Percentiles rank a stretch among this genome's conserved stretches.
Evolutionary conservation across 305 asterid species (phyloP).

Genomic region (Rubia tinctorum): DNA sequence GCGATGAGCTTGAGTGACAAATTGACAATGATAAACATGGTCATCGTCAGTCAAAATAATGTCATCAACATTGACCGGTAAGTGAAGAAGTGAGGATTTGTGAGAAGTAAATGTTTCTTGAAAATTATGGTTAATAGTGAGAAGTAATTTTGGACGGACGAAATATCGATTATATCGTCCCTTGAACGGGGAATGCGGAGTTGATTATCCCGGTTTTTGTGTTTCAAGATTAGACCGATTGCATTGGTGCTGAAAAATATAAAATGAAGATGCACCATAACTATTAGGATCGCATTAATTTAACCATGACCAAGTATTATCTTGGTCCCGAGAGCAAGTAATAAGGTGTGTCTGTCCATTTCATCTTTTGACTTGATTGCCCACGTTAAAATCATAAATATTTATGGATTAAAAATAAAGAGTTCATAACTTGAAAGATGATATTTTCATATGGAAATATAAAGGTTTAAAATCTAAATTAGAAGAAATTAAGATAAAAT

Average conservation of each 20-base stretch:
- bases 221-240: conserved; percentile 30
- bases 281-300: neutral
- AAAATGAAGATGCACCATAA: conserved; percentile 11
- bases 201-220: conserved; percentile 30
- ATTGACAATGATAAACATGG: too few relatives aligned
- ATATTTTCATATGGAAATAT: too few relatives aligned
- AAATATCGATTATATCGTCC: conserved; percentile 18
- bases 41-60: too few relatives aligned
- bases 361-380: neutral
- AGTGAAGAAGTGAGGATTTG: too few relatives aligned
- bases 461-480: too few relatives aligned
- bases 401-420: neutral
- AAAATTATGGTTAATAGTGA: too few relatives aligned
- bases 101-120: too few relatives aligned
- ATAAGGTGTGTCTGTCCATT: neutral
- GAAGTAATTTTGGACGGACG: too few relatives aligned
- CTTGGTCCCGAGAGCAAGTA: conserved; percentile 12
- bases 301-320: neutral
- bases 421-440: too few relatives aligned
- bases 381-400: neutral
- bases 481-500: too few relatives aligned
- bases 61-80: too few relatives aligned
- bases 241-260: conserved; percentile 21
- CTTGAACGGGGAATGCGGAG: conserved; percentile 26
- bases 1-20: too few relatives aligned